Percentiles rank a stretch among this genome's conserved stretches.
Conservation (phyloP, 2,329 filamentous ascomycete genomes). For the Penicillium sp. region DNA sequence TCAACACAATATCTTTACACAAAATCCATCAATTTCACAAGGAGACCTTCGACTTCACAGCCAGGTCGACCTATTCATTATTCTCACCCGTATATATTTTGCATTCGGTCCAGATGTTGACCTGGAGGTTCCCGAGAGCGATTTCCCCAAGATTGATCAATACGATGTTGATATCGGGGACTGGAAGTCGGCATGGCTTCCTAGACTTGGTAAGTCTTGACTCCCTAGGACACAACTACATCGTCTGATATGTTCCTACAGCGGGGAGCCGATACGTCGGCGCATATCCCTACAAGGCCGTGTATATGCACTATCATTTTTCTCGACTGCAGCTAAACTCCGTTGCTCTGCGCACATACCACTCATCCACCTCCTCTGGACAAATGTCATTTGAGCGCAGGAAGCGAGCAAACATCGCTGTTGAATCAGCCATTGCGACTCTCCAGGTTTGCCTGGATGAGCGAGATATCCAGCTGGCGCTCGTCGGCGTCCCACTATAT, state of each 20-base stretch:
- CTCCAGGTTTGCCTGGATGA: conserved; percentile 46
- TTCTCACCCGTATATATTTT: conserved; percentile 47
- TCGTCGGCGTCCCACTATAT: conserved; percentile 48
- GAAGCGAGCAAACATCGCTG: conserved; percentile 46
- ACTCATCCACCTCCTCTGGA: conserved; percentile 38
- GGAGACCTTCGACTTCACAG: conserved; percentile 41
- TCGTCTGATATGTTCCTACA: conserved; percentile 21
- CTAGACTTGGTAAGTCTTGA: conserved; percentile 34
- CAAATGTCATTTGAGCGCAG: conserved; percentile 48
- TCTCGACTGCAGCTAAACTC: conserved; percentile 53
- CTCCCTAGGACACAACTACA: neutral
- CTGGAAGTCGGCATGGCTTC: conserved; percentile 40
- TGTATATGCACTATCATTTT: conserved; percentile 53
- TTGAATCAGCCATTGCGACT: conserved; percentile 45
- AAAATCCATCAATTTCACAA: conserved; percentile 33
- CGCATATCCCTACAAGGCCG: conserved; percentile 52
- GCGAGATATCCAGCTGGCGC: conserved; percentile 43
- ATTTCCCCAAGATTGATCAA: conserved; percentile 42
- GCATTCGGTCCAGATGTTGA: conserved; percentile 47
- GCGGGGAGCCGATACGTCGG: conserved; percentile 50
- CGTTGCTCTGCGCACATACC: conserved; percentile 50
- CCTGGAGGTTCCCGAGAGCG: conserved; percentile 41
- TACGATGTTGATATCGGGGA: conserved; percentile 42
- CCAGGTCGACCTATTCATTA: conserved; percentile 47
- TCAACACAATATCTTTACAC: conserved; percentile 38